Conservation (phyloP, 2,329 filamentous ascomycete genomes). For the Cytospora piceae region DNA sequence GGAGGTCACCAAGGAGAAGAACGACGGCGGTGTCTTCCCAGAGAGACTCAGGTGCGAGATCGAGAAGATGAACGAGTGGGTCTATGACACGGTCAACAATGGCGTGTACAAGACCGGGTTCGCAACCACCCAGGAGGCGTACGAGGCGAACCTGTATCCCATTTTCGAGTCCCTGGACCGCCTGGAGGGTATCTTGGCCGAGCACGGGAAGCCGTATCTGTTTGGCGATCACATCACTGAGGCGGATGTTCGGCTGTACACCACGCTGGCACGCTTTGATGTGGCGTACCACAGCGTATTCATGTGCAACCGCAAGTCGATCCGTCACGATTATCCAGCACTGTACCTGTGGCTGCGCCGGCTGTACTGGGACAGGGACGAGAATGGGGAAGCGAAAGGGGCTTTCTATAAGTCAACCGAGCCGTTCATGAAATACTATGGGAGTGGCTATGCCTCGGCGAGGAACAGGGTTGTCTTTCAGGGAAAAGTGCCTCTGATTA, state of each 20-base stretch:
- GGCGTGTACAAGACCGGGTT: constrained; percentile 64
- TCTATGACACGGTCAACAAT: constrained; percentile 58
- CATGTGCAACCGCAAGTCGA: constrained; percentile 65
- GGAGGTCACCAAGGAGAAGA: constrained; percentile 48
- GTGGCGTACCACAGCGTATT: constrained; percentile 70
- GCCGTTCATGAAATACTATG: constrained; percentile 50
- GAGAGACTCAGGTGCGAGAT: constrained; percentile 56
- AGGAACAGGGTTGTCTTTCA: constrained; percentile 37
- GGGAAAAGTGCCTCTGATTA: constrained; percentile 36
- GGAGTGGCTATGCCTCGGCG: constrained; percentile 36
- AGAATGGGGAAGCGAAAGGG: constrained; percentile 42
- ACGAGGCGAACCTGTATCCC: constrained; percentile 62
- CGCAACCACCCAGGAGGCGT: constrained; percentile 66
- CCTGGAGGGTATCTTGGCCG: constrained; percentile 60
- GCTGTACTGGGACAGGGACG: constrained; percentile 68
- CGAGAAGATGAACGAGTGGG: constrained; percentile 69
- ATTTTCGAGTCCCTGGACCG: constrained; percentile 69
- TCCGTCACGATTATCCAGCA: constrained; percentile 66
- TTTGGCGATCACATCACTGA: constrained; percentile 69
- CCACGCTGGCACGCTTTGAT: constrained; percentile 71
- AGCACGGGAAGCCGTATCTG: constrained; percentile 57
- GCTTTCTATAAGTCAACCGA: constrained; percentile 72
- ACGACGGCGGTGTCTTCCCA: constrained; percentile 62
- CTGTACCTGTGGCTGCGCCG: constrained; percentile 70
- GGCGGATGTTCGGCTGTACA: constrained; percentile 69